Evolutionary conservation across 495 filamentous ascomycete genomes (phyloP).

Genomic region (Amphirosellinia nigrospora): DNA sequence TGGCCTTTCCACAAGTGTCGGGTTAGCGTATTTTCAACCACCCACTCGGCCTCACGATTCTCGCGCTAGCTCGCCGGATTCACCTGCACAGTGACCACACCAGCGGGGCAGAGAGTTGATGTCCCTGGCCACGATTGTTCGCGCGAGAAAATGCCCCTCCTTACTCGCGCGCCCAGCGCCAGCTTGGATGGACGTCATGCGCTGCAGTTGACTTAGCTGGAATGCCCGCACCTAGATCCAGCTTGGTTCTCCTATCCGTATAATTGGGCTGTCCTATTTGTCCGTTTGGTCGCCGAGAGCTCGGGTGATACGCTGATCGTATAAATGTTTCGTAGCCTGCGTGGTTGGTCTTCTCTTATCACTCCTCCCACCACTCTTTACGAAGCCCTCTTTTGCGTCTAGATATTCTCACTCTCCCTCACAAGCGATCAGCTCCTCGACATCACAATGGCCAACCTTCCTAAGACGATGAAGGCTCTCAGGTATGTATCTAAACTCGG

Average conservation of each 20-base stretch:
- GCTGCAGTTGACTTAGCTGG: neutral
- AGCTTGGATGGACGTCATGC: constrained; percentile 5
- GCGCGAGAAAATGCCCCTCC: constrained; percentile 13
- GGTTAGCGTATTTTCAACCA: constrained; percentile 2
- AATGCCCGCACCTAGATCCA: neutral
- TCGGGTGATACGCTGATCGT: constrained; percentile 1
- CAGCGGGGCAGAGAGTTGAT: constrained; percentile 8
- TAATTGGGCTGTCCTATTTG: constrained; percentile 3
- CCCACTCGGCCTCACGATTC: constrained; percentile 9
- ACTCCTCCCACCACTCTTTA: neutral
- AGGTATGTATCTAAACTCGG: constrained; percentile 46
- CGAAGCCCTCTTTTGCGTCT: neutral
- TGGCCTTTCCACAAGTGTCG: neutral
- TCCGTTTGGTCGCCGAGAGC: neutral
- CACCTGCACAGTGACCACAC: constrained; percentile 14
- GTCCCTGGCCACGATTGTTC: neutral
- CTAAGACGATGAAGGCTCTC: constrained; percentile 67
- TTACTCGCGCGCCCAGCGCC: neutral
- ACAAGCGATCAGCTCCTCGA: constrained; percentile 5
- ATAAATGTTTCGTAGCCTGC: constrained; percentile 14
- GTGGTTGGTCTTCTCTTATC: neutral
- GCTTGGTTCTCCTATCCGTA: neutral
- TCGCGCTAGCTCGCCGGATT: constrained; percentile 2
- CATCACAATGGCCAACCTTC: constrained; percentile 47
- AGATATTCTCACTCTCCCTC: neutral